Evolutionary conservation across 2,329 filamentous ascomycete genomes (phyloP).

Genomic region (Ampelomyces quisqualis): DNA sequence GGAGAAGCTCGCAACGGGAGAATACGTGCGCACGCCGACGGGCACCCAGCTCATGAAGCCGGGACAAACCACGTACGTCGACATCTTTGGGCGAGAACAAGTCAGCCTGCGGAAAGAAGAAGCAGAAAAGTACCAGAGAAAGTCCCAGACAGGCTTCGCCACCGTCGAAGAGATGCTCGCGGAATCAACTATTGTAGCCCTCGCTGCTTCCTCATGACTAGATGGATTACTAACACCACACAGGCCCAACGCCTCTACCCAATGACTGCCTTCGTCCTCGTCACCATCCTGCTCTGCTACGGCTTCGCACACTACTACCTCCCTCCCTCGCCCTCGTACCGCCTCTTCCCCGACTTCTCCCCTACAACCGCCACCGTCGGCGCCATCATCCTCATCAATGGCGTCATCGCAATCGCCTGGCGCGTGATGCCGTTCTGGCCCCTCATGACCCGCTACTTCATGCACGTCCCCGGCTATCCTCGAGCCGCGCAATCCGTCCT

Average conservation of each 20-base stretch:
- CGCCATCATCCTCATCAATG: slow-evolving; percentile 62
- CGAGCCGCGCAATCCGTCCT: slow-evolving; percentile 62
- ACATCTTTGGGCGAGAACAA: slow-evolving; percentile 37
- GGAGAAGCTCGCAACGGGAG: slow-evolving; percentile 36
- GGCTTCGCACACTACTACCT: slow-evolving; percentile 38
- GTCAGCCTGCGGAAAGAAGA: slow-evolving; percentile 34
- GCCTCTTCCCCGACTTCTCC: slow-evolving; percentile 38
- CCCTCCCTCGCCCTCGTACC: slow-evolving; percentile 31
- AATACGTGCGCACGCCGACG: slow-evolving; percentile 36
- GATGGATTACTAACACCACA: not conserved
- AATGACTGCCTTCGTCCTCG: slow-evolving; percentile 38
- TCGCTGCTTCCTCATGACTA: not conserved
- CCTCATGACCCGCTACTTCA: slow-evolving; percentile 63
- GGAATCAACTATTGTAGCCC: slow-evolving; percentile 37
- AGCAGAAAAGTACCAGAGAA: slow-evolving; percentile 29
- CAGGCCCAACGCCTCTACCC: slow-evolving; percentile 41
- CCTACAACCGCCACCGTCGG: slow-evolving; percentile 53
- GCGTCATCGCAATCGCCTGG: slow-evolving; percentile 60
- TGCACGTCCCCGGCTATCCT: slow-evolving; percentile 55
- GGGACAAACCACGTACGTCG: slow-evolving; percentile 36
- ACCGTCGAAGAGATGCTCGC: slow-evolving; percentile 30
- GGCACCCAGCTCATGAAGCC: slow-evolving; percentile 42
- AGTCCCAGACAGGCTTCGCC: slow-evolving; percentile 26
- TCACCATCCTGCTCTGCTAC: slow-evolving; percentile 27
- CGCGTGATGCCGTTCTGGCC: slow-evolving; percentile 65